Conservation (phyloP, 345 rosid species). For the Bruguiera gymnorhiza region DNA sequence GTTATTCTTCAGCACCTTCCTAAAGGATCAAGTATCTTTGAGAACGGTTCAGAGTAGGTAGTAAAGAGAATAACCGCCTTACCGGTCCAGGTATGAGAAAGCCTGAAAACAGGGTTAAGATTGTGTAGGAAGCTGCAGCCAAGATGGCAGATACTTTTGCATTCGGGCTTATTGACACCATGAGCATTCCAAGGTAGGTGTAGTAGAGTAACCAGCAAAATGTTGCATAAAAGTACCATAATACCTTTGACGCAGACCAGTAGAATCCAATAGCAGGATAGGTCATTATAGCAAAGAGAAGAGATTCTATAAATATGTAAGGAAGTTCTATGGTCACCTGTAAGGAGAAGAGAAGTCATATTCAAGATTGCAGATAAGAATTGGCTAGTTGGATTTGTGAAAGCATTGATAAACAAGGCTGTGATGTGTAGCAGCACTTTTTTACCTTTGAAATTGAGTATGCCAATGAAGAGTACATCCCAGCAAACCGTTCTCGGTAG, state of each 20-base stretch:
- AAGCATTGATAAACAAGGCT: too few species aligned
- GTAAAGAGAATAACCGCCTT: conserved; percentile 6
- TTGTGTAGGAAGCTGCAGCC: conserved; percentile 28
- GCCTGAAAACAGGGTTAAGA: conserved; percentile 40
- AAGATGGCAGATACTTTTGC: conserved; percentile 33
- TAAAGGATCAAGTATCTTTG: too few species aligned
- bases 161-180: conserved; percentile 41
- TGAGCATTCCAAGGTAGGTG: conserved; percentile 49
- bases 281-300: conserved; percentile 33
- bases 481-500: conserved; percentile 59
- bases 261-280: conserved; percentile 38
- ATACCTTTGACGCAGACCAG: conserved; percentile 35
- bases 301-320: conserved; percentile 36
- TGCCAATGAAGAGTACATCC: conserved; percentile 62
- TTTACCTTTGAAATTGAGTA: conserved; percentile 61
- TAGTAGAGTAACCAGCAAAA: conserved; percentile 41
- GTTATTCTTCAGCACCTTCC: too few species aligned
- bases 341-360: not conserved
- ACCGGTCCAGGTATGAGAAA: conserved; percentile 49
- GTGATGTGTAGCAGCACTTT: not conserved
- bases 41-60: not conserved
- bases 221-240: conserved; percentile 44
- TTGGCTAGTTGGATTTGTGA: too few species aligned
- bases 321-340: conserved; percentile 48
- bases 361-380: too few species aligned